Base-by-base conservation (phyloP, 2,329 filamentous ascomycete genomes). In the Stemphylium lycopersici region DNA sequence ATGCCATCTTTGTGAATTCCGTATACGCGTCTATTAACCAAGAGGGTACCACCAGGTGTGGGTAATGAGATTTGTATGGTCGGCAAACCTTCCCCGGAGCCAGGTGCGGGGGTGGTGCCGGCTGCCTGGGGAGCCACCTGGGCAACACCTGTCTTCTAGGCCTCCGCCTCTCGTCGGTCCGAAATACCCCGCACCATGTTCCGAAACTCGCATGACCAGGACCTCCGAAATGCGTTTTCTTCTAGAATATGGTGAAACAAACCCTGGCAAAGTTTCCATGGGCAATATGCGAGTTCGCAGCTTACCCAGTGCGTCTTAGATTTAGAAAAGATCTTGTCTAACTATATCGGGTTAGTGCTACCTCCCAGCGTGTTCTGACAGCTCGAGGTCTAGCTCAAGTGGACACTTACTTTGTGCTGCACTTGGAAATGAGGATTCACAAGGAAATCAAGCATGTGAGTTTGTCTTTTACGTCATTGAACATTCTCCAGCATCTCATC, bases 41-140 rank as follows among this genome's bases (percentile, higher is more conserved):
- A 43, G 39, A 36, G 31, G 24, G 38, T 32, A 20, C 18, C 18
- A 10, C 26, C 46, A 37, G 24, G 24, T 47, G 32, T 15, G 42
- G 13, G 4, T 20, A 45, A n/a, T 11, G 45, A 26, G 33, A 39
- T 15, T 33, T 13, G 15, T 3, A 36, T 34, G 26, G 18, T 59
- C 58, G 58, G 58, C 48, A 55, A 49, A 57, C 55, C 51, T 59
- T 52, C 51, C 53, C 48, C 18, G 48, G 18, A 39, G 31, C 26
- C 55, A 47, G 20, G 38, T 42, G 51, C 58, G 55, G 60, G 42
- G 38, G 47, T 52, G 36, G 46, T 45, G 44, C 41, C 46, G 29
- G 44, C 22, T 46, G 50, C 49, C 53, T 50, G 52, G 43, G 46
- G 42, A 41, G 7, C 26, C 26, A 29, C 26, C 26, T 29, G 6